A percentile compares a stretch with the other conserved stretches of the same genome.
phyloP scores from a whole-genome alignment of 78 protist genomes.

The Chrysochromulina tobinii region DNA sequence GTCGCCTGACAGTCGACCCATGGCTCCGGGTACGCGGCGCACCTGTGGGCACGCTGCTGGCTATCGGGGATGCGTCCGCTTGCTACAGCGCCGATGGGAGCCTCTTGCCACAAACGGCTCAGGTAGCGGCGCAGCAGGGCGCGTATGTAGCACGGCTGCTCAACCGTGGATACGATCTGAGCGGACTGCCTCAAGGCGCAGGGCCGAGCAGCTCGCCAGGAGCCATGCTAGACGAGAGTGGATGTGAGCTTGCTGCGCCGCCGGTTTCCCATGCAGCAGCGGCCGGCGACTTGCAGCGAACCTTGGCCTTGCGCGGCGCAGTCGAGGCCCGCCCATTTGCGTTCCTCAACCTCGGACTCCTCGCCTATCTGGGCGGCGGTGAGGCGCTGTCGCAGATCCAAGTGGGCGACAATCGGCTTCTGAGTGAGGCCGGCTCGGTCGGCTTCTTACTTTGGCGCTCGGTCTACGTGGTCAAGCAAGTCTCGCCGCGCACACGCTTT shows the following conservation, averaged over 20 bases:
- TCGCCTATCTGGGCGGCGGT: not conserved
- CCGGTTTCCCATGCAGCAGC: not conserved
- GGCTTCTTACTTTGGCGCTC: not conserved
- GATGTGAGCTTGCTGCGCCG: not conserved
- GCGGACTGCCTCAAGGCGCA: too few species aligned
- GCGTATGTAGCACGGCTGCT: not conserved
- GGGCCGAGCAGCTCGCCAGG: too few species aligned
- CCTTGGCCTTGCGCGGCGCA: not conserved
- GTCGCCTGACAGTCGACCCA: not conserved
- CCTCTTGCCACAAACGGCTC: not conserved
- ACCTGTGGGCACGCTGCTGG: not conserved
- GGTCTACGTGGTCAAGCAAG: conserved; percentile 1
- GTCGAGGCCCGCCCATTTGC: not conserved
- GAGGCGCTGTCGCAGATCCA: not conserved
- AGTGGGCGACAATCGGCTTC: not conserved
- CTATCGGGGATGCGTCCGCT: not conserved
- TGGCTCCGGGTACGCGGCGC: not conserved
- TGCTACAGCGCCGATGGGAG: not conserved
- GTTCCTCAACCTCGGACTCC: not conserved
- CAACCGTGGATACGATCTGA: not conserved
- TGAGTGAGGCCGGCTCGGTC: not conserved
- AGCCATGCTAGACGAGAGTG: too few species aligned
- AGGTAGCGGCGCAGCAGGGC: conserved; percentile 22
- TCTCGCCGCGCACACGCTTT: not conserved
- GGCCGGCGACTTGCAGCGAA: not conserved